Conservation (phyloP, 2,329 filamentous ascomycete species). For the Phialophora macrospora region DNA sequence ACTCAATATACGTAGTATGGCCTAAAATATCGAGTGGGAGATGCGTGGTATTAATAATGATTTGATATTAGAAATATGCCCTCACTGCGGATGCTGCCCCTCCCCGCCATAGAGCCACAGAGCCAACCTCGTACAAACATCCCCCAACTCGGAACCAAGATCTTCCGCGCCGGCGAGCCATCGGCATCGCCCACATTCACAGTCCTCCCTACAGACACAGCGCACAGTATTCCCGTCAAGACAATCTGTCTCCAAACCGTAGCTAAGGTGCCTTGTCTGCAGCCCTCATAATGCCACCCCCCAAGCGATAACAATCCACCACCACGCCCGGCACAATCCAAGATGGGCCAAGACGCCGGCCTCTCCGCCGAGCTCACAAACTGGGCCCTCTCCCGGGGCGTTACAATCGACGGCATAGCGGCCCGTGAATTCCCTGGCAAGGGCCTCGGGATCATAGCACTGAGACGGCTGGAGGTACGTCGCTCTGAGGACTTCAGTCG, state of each 20-base stretch:
- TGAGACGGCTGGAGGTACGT: slow-evolving; percentile 22
- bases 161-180: not conserved
- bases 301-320: not conserved
- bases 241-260: not conserved
- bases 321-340: not conserved
- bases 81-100: not conserved
- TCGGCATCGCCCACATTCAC: not conserved
- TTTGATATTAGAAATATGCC: not conserved
- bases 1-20: not conserved
- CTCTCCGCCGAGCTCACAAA: slow-evolving; percentile 10
- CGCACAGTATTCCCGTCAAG: not conserved
- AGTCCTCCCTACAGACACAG: not conserved
- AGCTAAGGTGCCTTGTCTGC: not conserved
- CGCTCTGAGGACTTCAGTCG: not conserved
- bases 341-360: not conserved
- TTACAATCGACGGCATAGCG: slow-evolving; percentile 16
- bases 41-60: not conserved
- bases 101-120: not conserved
- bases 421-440: slow-evolving; percentile 20
- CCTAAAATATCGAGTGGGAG: not conserved
- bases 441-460: slow-evolving; percentile 17
- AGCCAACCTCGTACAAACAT: too few relatives aligned
- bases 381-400: slow-evolving; percentile 15
- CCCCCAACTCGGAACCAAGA: not conserved
- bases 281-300: not conserved